A percentile compares a stretch with the other conserved stretches of the same genome.
Conservation (phyloP, 2,329 filamentous ascomycete genomes). For the Truncatella angustata region DNA sequence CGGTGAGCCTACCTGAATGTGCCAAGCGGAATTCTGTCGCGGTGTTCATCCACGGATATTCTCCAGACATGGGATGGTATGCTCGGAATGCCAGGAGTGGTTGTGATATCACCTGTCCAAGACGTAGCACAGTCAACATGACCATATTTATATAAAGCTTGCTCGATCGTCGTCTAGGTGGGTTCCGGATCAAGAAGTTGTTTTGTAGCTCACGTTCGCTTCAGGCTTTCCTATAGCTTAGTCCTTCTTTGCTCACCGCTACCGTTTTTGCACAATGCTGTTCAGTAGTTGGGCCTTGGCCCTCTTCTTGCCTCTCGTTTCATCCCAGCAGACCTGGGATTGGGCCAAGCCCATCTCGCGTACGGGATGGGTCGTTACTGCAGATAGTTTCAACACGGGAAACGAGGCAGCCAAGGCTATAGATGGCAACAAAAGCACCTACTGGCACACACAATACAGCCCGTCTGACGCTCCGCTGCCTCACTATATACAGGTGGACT, state of each 20-base stretch:
- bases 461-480: conserved; percentile 18
- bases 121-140: not conserved
- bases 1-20: not conserved
- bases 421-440: conserved; percentile 26
- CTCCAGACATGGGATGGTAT: not conserved
- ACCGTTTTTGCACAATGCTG: not conserved
- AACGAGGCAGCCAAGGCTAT: conserved; percentile 27
- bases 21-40: not conserved
- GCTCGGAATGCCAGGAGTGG: no score
- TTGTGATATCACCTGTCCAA: no score
- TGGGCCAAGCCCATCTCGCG: conserved; percentile 19
- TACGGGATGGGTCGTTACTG: conserved; percentile 26
- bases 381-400: conserved; percentile 25
- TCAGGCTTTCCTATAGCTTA: not conserved
- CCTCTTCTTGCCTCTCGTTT: conserved; percentile 14
- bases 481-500: conserved; percentile 30
- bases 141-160: not conserved
- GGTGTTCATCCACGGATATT: not conserved
- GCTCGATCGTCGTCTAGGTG: not conserved
- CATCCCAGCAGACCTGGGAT: conserved; percentile 14
- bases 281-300: not conserved
- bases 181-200: not conserved
- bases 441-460: conserved; percentile 27
- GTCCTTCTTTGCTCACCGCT: not conserved
- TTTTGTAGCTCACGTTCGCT: not conserved